Base-by-base conservation (phyloP, 1,139 yeast species). In the Geotrichum histeridarum region DNA sequence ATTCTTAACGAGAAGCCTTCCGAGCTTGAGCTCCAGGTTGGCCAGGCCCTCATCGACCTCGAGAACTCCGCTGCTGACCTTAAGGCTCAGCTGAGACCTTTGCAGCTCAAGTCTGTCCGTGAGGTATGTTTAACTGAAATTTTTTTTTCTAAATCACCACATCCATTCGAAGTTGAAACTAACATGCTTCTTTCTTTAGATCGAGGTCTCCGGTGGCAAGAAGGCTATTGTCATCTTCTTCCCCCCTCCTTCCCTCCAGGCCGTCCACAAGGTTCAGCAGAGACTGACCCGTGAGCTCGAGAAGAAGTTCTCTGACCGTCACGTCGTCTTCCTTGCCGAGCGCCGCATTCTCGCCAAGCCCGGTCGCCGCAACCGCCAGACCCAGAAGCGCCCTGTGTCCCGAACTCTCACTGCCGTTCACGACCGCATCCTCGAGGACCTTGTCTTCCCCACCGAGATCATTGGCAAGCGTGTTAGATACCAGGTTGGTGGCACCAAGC, bases 261-360 rank as follows among this genome's bases (percentile, higher is more conserved):
- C 86, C 68, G 91, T 88, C 94, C 96, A 93, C 90, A 90, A 86
- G 82, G 95, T 90, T 70, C 99, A 93, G 83, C 72, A 68, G 64
- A 72, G 77, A 82, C 86, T 93, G 77, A 90, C 97, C 81, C 93
- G 99, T 82, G 99, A 93, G 83, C 88, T 93, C 77, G 99, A 93
- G 82, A 93, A 93, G 95, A 93, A 93, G 82, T 93, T 93, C 91
- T 95, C 97, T 75, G 99, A 93, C 84, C 89, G 96, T 79, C 98
- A 93, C 78, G 97, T 93, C 78, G 94, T 93, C 70, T 90, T 93
- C 88, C 84, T 93, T 74, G 99, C 98, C 74, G 98, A 93, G 83
- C 90, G 99, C 84, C 91, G 97, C 83, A 93, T 93, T 81, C 84
- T 94, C 76, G 97, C 98, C 82, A 91, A 90, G 84, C 89, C 89